Base-by-base conservation (phyloP, 2,329 filamentous ascomycete genomes). In the Penicillium sp. region DNA sequence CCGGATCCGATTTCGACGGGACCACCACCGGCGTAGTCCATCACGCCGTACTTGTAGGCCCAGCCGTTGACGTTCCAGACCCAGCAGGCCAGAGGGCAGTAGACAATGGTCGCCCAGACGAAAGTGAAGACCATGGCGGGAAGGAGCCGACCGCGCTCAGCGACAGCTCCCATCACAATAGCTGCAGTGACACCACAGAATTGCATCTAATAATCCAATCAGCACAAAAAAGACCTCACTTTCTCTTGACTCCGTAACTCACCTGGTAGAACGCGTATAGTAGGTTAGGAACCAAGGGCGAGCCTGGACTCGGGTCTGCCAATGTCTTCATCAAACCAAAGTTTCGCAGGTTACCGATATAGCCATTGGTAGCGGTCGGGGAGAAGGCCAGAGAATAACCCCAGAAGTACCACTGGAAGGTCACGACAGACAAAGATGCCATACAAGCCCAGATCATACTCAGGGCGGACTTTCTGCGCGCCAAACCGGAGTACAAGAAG, bases 341-440 rank as follows among this genome's bases (percentile, higher is more conserved):
- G 74, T 95, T 89, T 64, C 87, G 83, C 52, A 99, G 78, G 72
- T 97, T 86, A 51, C 94, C 94, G 69, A 99, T 97, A 78, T 89
- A 97, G 49, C 90, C 88, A 77, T 90, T 97, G 63, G 84, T 91
- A 4, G 88, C 89, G 13, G 85, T 86, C 41, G 83, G 81, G 68
- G 89, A 94, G 77, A 97, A 97, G 48, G 93, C 92, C 57, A 99
- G 81, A 13, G 93, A 96, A 76, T 96, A 99, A 36, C 94, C 94
- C 93, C 94, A 97, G 75, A 99, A 97, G 71, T 97, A 97, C 94
- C 94, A 99, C 79, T 99, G 94, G 80, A 99, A 97, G 53, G 90
- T 88, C 72, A 97, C 83, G 70, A 97, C 87, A 45, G 90, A 92
- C 71, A 89, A 89, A 44, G 92, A 94, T 73, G 89, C 93, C 90